Evolutionary conservation across 306 rosid species (phyloP), one percentile per base, ranked within the genome.

Genomic region (Cucurbita maxima): DNA sequence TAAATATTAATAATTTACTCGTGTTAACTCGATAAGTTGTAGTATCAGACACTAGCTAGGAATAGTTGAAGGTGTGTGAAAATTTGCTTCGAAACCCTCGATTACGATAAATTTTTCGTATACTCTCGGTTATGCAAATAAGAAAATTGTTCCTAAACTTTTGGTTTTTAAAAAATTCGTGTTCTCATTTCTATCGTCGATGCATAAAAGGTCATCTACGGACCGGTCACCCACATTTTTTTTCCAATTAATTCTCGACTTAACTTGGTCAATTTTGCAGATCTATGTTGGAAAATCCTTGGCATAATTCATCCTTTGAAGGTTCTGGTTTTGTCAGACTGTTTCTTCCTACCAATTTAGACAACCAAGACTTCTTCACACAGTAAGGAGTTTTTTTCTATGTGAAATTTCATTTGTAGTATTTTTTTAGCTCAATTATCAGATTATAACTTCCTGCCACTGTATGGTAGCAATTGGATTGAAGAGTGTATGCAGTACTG

Each of bases 291-390:
- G 90, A 86, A 80, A 95, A 95, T 79, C 99, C 99, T 8, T 95
- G 99, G 99, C 99, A 95, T 76, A 95, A 95, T 86, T 89, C 99
- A 69, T 67, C 97, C 77, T 91, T 95, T 51, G 99, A 95, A 81
- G 99, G 99, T 78, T 89, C 99, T n/a, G 99, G 99, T 66, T 88
- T 91, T 79, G 91, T 90, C 44, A 89, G 99, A 79, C 85, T 95
- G 76, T 95, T 95, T 84, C 96, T 95, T 74, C 99, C 99, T 40
- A 95, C 95, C 74, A 95, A 95, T 81, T 54, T 19, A 84, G 92
- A 89, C 68, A 95, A 95, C 82, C 86, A 83, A 77, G 88, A 86
- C 41, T 95, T 95, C 81, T 95, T 77, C 81, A 74, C 97, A 25
- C 87, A 75, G 99, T 95, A 89, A 87, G 97, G 76, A 82, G 79